Evolutionary conservation across 257 asterid species (phyloP).

Genomic region (Lantana camara): DNA sequence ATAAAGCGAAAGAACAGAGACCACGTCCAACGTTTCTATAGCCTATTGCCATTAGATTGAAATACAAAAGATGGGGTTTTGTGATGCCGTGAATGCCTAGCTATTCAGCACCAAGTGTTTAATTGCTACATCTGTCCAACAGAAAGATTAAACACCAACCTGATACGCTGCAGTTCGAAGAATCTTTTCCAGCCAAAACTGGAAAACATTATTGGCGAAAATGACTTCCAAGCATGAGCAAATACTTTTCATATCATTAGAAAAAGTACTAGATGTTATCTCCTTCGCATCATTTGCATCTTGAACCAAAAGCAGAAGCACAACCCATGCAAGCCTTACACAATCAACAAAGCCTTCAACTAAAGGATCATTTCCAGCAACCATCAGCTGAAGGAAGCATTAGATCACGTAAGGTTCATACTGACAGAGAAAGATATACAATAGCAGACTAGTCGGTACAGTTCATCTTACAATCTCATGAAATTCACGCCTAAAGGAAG

Average conservation of each 20-base stretch:
- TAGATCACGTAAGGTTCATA: slow-evolving; percentile 21
- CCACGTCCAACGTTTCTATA: neutral
- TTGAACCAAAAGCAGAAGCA: slow-evolving; percentile 78
- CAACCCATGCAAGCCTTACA: slow-evolving; percentile 91
- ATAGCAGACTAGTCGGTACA: slow-evolving; percentile 18
- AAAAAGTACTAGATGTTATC: slow-evolving; percentile 45
- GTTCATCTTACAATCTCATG: slow-evolving; percentile 75
- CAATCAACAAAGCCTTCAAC: slow-evolving; percentile 89
- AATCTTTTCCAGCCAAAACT: slow-evolving; percentile 85
- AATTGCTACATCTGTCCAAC: neutral
- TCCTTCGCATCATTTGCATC: slow-evolving; percentile 68
- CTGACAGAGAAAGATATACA: slow-evolving; percentile 16
- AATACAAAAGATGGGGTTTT: neutral
- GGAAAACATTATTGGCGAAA: slow-evolving; percentile 81
- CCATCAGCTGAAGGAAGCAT: slow-evolving; percentile 68
- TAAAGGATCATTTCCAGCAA: slow-evolving; percentile 63
- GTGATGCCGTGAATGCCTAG: neutral
- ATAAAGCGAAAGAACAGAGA: neutral
- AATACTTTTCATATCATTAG: slow-evolving; percentile 54
- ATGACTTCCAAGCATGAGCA: slow-evolving; percentile 72
- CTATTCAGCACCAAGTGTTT: neutral
- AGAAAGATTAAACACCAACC: slow-evolving; percentile 46
- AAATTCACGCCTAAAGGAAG: slow-evolving; percentile 80
- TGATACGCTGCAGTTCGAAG: slow-evolving; percentile 88
- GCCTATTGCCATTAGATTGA: neutral